Base-by-base conservation (phyloP, 192 early-diverging fungal genomes). In the Coemansia sp. region DNA sequence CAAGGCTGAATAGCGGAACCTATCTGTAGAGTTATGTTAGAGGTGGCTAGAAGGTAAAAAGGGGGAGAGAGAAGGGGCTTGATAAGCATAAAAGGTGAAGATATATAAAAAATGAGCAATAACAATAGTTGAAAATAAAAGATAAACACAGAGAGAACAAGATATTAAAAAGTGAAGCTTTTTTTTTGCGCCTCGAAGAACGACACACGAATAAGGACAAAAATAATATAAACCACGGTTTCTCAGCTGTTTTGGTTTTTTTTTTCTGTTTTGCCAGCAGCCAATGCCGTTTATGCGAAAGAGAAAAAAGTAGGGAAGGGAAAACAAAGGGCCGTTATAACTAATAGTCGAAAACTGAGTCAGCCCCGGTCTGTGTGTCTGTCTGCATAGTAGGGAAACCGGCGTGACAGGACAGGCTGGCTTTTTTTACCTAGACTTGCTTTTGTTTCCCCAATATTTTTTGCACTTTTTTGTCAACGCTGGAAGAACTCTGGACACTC, bases 131-230 rank as follows among this genome's bases (percentile, higher is more conserved):
- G 36, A 57, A 36, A 6, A 14, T 36, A 36, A 35, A 35, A 34
- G 32, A 39, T 23, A 57, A 39, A 45, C 23, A 46, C 51, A n/a
- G 39, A 39, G 30, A 58, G 57, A 24, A 45, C 13, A 45, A 58
- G n/a, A 58, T 10, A 19, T 30, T 8, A 22, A 39, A 42, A 42
- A 8, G 39, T 14, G 13, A 3, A 10, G 2, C 14, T 42, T 42
- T 50, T 61, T 24, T 24, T 1, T 28, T 18, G 19, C 55, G 55
- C 55, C 28, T 57, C 19, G 1, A 57, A 11, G 22, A 39, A 36
- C 54, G 23, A 32, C 11, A 29, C 27, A 53, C 11, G 16, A n/a
- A 53, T 29, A 53, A 51, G n/a, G 49, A 51, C 3, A 22, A 25
- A 53, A 42, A 42, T 10, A 42, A 16, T 9, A 9, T 2, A 9